Evolutionary conservation across 1,139 yeast species (phyloP), one percentile per base, ranked within the genome.

Genomic region (Wickerhamomyces sp.): DNA sequence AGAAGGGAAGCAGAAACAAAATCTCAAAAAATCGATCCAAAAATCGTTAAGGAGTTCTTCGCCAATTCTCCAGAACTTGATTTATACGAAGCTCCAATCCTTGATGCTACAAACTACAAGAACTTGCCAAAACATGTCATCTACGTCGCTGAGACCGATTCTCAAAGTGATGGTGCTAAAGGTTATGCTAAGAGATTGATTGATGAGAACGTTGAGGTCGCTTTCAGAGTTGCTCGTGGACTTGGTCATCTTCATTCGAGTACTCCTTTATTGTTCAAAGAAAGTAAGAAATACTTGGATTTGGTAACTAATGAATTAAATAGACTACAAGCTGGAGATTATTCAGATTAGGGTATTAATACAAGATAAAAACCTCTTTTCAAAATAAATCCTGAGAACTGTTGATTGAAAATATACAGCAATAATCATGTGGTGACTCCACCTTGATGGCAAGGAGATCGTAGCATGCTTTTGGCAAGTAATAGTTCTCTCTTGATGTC

Each of bases 111-210:
- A 10, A 36, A 41, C 15, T 36, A 38, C 23, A 36, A 27, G 18
- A 27, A 30, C 13, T 23, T 45, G 7, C 56, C 67, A 15, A 59
- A 60, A 27, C 61, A 67, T 6, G 66, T 7, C 9, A 51, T 65
- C 10, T 53, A 50, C 32, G 61, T 65, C 26, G 67, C 66, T 6
- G 65, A 62, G 7, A 54, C 58, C 45, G 69, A 65, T 49, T 60
- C 64, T 10, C 48, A 64, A 51, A 51, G 61, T 38, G 64, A 59
- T 41, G 68, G 63, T 44, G 69, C 67, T 11, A 54, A 56, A 41
- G 62, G 55, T 6, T 65, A 65, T 45, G 65, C 66, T n/a, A 51
- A 58, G 31, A 60, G 54, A 43, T 50, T 64, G 36, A 42, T 56
- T 37, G 54, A 55, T 27, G 45, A 56, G 43, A 63, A 63, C n/a